Percentiles rank a stretch among this genome's conserved stretches.
Evolutionary conservation across 352 stramenopile species (phyloP).

Genomic region (Stramenopiles sp.): DNA sequence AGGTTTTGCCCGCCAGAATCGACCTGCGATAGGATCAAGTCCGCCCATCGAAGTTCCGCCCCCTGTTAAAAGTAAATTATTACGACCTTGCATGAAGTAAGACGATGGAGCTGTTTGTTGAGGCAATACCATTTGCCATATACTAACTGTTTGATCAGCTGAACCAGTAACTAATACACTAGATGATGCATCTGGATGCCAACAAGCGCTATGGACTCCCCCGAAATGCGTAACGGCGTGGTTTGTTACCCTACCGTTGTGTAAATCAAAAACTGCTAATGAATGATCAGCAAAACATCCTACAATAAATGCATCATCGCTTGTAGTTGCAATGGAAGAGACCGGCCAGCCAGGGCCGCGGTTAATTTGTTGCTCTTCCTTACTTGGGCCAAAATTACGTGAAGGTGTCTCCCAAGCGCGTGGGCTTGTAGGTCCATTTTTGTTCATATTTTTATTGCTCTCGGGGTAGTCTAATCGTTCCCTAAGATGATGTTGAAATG

Average conservation of each 20-base stretch:
- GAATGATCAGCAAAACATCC: not conserved
- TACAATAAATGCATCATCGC: not conserved
- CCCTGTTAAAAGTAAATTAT: not conserved
- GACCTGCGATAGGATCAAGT: not conserved
- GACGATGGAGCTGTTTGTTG: not conserved
- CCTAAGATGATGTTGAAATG: not conserved
- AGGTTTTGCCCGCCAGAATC: not conserved
- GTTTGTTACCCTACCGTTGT: not conserved
- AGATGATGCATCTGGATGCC: not conserved
- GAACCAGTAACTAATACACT: not conserved
- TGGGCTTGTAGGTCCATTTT: not conserved
- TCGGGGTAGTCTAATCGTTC: not conserved
- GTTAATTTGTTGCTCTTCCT: not conserved
- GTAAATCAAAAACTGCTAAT: not conserved
- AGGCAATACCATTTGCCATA: not conserved
- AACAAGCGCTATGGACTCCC: not conserved
- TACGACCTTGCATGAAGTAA: not conserved
- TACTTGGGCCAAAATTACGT: not conserved
- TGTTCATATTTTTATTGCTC: no score
- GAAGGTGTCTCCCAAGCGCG: not conserved
- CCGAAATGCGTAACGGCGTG: not conserved
- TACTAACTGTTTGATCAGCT: not conserved
- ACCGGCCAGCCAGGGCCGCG: not conserved
- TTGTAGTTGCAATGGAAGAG: not conserved
- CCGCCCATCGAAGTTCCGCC: not conserved